A percentile compares a stretch with the other conserved stretches of the same genome.
phyloP scores from a whole-genome alignment of 148 eudicot species.

The Nepenthes mirabilis region DNA sequence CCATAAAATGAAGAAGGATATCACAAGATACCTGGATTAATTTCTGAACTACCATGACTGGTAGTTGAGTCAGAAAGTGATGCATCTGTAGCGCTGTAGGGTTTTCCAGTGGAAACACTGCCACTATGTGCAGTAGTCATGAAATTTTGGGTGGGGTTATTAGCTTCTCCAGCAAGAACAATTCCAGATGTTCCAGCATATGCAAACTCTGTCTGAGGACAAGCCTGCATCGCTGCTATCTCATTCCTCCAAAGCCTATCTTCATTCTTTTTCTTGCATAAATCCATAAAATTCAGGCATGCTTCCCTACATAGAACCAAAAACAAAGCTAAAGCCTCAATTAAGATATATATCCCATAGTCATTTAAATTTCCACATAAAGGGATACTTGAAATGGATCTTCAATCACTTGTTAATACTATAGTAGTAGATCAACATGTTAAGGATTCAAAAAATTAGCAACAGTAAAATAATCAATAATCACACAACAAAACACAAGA shows the following conservation, averaged over 20 bases:
- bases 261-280: conserved; percentile 62
- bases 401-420: too few species aligned
- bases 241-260: conserved; percentile 80
- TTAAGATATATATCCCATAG: neutral
- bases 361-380: neutral
- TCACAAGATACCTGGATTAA: conserved; percentile 26
- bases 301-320: conserved; percentile 50
- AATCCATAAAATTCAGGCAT: conserved; percentile 55
- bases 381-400: neutral
- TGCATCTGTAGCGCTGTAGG: conserved; percentile 23
- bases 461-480: too few species aligned
- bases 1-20: neutral
- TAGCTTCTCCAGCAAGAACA: conserved; percentile 43
- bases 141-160: conserved; percentile 23
- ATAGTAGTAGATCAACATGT: too few species aligned
- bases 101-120: conserved; percentile 13
- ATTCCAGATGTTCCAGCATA: conserved; percentile 53
- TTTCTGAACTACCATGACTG: conserved; percentile 42
- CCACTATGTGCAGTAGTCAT: conserved; percentile 4
- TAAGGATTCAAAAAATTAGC: too few species aligned
- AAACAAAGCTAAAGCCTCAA: conserved; percentile 3
- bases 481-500: too few species aligned
- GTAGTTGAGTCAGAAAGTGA: conserved; percentile 35
- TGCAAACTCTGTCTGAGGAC: conserved; percentile 37
- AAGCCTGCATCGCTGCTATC: conserved; percentile 80